Evolutionary conservation across 1,284 basidiomycete genomes (phyloP).

Genomic region (Cystobasidium sp.): DNA sequence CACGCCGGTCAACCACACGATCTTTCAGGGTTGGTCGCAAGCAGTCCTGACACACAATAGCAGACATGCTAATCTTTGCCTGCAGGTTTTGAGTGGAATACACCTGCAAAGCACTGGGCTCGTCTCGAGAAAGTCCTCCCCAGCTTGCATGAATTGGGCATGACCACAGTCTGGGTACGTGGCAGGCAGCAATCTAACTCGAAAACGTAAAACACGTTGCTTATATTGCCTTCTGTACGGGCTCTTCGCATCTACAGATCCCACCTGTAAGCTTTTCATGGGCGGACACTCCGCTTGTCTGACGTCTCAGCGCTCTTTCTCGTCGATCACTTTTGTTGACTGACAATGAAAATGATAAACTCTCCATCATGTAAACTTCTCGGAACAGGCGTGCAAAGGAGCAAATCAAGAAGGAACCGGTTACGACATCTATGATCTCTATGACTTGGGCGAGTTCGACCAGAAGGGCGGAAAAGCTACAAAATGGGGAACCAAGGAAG

Average conservation of each 20-base stretch:
- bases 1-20: slow-evolving; percentile 33
- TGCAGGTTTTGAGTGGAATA: slow-evolving; percentile 42
- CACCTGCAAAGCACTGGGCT: slow-evolving; percentile 33
- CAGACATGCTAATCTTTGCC: background rate
- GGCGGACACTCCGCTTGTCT: background rate
- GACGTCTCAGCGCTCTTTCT: background rate
- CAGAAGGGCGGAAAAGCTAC: slow-evolving; percentile 79
- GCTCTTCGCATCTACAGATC: slow-evolving; percentile 15
- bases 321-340: slow-evolving; percentile 5
- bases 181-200: background rate
- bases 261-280: slow-evolving; percentile 32
- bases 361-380: background rate
- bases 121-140: slow-evolving; percentile 38
- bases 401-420: slow-evolving; percentile 39
- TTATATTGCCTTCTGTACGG: background rate
- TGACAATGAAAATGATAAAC: background rate
- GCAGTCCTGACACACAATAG: too few species aligned
- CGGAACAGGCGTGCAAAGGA: slow-evolving; percentile 40
- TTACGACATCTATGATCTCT: slow-evolving; percentile 49
- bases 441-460: slow-evolving; percentile 80
- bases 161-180: slow-evolving; percentile 38
- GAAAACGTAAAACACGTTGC: background rate
- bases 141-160: slow-evolving; percentile 25
- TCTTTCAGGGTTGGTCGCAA: slow-evolving; percentile 33
- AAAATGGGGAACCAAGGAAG: slow-evolving; percentile 88